Conservation (phyloP, 495 filamentous ascomycete genomes). For the Pyrenula massariospora region DNA sequence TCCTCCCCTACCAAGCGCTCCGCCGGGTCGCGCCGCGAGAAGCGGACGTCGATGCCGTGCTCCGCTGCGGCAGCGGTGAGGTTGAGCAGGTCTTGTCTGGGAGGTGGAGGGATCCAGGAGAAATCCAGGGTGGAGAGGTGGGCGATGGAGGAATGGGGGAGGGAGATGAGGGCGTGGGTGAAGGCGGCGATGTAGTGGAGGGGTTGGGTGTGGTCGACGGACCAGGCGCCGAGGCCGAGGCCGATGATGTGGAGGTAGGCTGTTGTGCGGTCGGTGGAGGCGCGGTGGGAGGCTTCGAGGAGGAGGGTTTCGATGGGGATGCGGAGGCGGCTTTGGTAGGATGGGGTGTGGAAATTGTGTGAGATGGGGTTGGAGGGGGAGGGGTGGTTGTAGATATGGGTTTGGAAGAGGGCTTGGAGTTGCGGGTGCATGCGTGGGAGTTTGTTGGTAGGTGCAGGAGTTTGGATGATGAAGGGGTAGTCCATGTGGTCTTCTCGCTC, state of each 20-base stretch:
- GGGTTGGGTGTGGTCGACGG: slow-evolving; percentile 3
- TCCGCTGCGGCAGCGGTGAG: not conserved
- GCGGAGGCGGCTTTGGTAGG: slow-evolving; percentile 18
- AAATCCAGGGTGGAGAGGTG: not conserved
- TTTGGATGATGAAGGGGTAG: no score
- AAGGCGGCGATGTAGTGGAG: slow-evolving; percentile 15
- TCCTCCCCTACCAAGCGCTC: slow-evolving; percentile 10
- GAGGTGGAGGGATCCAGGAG: not conserved
- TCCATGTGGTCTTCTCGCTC: no score
- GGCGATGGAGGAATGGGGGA: no score
- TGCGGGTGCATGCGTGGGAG: no score
- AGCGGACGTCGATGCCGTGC: slow-evolving; percentile 12
- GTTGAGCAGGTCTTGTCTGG: not conserved
- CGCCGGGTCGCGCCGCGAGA: slow-evolving; percentile 18
- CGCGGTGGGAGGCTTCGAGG: slow-evolving; percentile 16
- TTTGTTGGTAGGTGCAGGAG: no score
- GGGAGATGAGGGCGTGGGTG: no score
- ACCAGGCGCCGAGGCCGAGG: slow-evolving; percentile 24
- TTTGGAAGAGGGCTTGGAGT: no score
- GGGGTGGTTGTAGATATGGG: no score
- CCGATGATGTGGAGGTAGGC: slow-evolving; percentile 24
- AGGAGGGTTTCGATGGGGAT: slow-evolving; percentile 16
- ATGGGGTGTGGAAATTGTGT: slow-evolving; percentile 4
- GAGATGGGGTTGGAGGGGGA: no score
- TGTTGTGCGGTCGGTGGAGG: slow-evolving; percentile 9